phyloP scores from a whole-genome alignment of 345 rosid species.

The Lenwebbia sp. region DNA sequence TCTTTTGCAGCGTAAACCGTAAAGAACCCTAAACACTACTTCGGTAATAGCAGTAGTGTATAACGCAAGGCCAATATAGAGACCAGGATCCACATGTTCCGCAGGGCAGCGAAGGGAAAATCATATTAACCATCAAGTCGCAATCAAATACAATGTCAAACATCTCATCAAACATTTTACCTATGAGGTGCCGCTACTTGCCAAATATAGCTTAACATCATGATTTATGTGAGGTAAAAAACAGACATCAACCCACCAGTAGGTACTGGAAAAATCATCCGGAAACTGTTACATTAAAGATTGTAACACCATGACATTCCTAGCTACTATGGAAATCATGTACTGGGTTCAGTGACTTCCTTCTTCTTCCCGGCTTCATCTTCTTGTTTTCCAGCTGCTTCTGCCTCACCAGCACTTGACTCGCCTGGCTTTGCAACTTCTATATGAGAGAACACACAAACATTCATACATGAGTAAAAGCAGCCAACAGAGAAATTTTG shows the following conservation, averaged over 20 bases:
- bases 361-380: neutral
- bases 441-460: neutral
- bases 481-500: neutral
- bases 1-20: neutral
- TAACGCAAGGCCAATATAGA: neutral
- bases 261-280: neutral
- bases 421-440: neutral
- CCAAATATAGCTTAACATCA: neutral
- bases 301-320: neutral
- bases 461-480: neutral
- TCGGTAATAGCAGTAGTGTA: neutral
- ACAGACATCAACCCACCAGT: neutral
- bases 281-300: neutral
- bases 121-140: neutral
- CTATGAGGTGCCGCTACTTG: neutral
- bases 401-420: neutral
- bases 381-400: neutral
- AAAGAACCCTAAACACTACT: neutral
- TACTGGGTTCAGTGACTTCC: neutral
- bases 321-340: neutral
- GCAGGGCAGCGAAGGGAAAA: neutral
- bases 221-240: neutral
- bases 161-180: neutral
- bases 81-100: neutral
- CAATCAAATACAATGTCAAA: neutral